phyloP scores from a whole-genome alignment of 1,284 basidiomycete species.

The Polyporus tsugae region DNA sequence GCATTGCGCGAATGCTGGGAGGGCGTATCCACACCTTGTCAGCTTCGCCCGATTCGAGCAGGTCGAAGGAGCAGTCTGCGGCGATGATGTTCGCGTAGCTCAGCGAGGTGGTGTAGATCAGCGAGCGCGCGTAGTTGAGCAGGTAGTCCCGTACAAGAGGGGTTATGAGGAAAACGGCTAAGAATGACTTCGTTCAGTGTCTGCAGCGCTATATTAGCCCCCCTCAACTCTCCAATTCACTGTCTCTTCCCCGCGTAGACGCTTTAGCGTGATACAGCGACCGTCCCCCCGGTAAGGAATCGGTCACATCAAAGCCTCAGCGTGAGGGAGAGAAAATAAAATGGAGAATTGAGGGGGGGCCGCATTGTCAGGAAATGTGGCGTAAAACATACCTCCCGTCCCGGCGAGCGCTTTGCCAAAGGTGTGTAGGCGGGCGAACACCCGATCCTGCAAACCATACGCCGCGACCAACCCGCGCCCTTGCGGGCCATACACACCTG shows the following conservation, averaged over 20 bases:
- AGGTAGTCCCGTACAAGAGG: slow-evolving; percentile 83
- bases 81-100: slow-evolving; percentile 80
- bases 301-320: no score
- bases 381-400: no score
- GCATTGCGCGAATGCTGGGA: slow-evolving; percentile 16
- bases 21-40: slow-evolving; percentile 49
- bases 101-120: slow-evolving; percentile 91
- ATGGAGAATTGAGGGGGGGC: no score
- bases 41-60: slow-evolving; percentile 76
- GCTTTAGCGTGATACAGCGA: no score
- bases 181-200: background rate
- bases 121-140: slow-evolving; percentile 91
- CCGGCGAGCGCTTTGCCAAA: slow-evolving; percentile 79
- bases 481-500: slow-evolving; percentile 81
- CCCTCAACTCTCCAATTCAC: no score
- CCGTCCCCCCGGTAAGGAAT: slow-evolving; percentile 54
- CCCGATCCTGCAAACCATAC: slow-evolving; percentile 65
- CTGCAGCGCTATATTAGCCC: slow-evolving; percentile 2
- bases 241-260: no score
- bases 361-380: no score
- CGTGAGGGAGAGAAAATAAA: no score
- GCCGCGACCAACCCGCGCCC: slow-evolving; percentile 76
- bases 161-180: slow-evolving; percentile 84
- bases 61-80: slow-evolving; percentile 79
- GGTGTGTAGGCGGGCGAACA: slow-evolving; percentile 73